phyloP scores from a whole-genome alignment of 2,329 filamentous ascomycete genomes.

The Meredithiella fracta region DNA sequence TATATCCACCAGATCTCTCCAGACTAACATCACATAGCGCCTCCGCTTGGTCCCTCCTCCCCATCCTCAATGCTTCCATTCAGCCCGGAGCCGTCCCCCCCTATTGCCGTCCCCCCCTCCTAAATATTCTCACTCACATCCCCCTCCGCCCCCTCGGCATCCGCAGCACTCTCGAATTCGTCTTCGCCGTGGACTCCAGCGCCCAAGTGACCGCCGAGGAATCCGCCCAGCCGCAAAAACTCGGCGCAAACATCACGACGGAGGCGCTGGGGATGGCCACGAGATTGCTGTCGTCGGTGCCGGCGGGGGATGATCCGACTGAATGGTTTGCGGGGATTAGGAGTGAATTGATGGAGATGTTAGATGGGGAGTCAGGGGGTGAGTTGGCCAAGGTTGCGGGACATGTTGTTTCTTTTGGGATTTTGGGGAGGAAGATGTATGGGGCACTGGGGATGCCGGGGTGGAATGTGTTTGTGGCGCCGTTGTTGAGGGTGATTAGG shows the following conservation, averaged over 20 bases:
- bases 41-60: constrained; percentile 37
- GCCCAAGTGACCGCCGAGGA: constrained; percentile 26
- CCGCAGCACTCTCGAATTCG: constrained; percentile 51
- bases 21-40: constrained; percentile 18
- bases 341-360: constrained; percentile 41
- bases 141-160: constrained; percentile 48
- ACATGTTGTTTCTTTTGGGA: constrained; percentile 49
- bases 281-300: constrained; percentile 43
- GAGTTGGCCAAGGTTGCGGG: constrained; percentile 43
- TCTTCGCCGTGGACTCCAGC: constrained; percentile 51
- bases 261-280: constrained; percentile 50
- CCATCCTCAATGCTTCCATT: constrained; percentile 44
- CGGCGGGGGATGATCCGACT: constrained; percentile 34
- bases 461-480: constrained; percentile 45
- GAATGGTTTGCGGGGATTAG: constrained; percentile 45
- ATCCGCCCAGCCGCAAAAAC: constrained; percentile 31
- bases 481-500: constrained; percentile 37
- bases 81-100: constrained; percentile 41
- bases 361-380: constrained; percentile 42
- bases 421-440: constrained; percentile 45
- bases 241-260: constrained; percentile 48
- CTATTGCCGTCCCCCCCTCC: constrained; percentile 43
- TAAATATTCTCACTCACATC: constrained; percentile 40
- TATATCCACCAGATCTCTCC: neutral
- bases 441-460: constrained; percentile 48